A percentile compares a stretch with the other conserved stretches of the same genome.
phyloP scores from a whole-genome alignment of 495 filamentous ascomycete species.

The Terfezia claveryi region DNA sequence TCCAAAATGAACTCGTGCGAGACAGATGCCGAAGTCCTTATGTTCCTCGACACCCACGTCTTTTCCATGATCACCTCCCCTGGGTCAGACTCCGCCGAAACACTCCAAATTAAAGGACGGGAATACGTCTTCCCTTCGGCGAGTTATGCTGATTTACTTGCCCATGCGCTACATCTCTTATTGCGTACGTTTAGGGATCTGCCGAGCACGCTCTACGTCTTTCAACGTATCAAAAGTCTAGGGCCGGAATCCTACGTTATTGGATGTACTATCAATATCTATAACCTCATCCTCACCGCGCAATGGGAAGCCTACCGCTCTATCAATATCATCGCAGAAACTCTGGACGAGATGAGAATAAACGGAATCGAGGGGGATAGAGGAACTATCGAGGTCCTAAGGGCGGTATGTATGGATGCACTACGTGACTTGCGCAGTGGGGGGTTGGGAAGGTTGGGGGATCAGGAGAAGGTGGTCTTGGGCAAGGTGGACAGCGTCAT shows the following conservation, averaged over 20 bases:
- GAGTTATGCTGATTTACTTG: constrained; percentile 11
- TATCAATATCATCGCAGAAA: constrained; percentile 28
- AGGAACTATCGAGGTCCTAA: constrained; percentile 27
- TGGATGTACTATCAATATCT: constrained; percentile 35
- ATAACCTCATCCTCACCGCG: constrained; percentile 36
- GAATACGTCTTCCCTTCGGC: not conserved
- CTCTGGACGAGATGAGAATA: constrained; percentile 41
- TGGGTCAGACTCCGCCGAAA: not conserved
- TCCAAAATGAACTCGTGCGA: constrained; percentile 3
- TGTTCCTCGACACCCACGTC: constrained; percentile 9
- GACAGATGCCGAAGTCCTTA: constrained; percentile 6
- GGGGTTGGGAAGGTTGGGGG: not conserved
- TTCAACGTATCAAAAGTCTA: constrained; percentile 28
- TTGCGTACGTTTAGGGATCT: constrained; percentile 10
- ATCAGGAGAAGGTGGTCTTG: not conserved
- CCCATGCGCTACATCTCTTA: constrained; percentile 9
- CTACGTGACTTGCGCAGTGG: not conserved
- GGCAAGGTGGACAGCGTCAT: not conserved
- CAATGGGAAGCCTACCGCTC: constrained; percentile 34
- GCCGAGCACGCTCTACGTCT: constrained; percentile 8
- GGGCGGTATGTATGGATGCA: constrained; percentile 9
- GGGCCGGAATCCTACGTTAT: constrained; percentile 36
- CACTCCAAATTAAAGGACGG: not conserved
- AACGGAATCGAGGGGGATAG: constrained; percentile 31
- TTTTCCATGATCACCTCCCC: constrained; percentile 3